A percentile compares a stretch with the other conserved stretches of the same genome.
Evolutionary conservation across 2,329 filamentous ascomycete species (phyloP).

Genomic region (Venturiaceae sp.): DNA sequence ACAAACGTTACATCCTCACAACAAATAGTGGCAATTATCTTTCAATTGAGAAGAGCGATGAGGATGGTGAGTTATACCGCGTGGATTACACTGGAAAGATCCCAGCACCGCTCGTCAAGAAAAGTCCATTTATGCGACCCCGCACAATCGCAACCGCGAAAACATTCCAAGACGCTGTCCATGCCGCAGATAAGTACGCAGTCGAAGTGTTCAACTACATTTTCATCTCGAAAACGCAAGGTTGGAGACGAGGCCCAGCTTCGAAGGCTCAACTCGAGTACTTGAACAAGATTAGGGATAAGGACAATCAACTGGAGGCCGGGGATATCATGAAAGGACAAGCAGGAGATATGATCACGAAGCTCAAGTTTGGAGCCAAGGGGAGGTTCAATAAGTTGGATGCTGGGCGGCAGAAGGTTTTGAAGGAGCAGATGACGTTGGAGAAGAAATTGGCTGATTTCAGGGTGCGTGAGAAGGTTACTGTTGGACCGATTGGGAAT

Average conservation of each 20-base stretch:
- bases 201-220: slow-evolving; percentile 52
- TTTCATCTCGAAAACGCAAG: slow-evolving; percentile 56
- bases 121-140: slow-evolving; percentile 55
- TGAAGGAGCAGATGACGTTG: slow-evolving; percentile 35
- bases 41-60: slow-evolving; percentile 46
- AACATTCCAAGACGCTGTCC: slow-evolving; percentile 66
- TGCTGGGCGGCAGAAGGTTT: slow-evolving; percentile 23
- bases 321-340: slow-evolving; percentile 64
- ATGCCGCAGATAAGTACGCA: slow-evolving; percentile 77
- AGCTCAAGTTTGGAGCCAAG: slow-evolving; percentile 73
- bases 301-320: slow-evolving; percentile 43
- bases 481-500: not conserved
- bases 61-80: slow-evolving; percentile 29
- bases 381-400: slow-evolving; percentile 40
- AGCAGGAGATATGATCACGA: slow-evolving; percentile 86
- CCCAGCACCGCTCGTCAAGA: slow-evolving; percentile 15
- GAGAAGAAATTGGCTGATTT: slow-evolving; percentile 31
- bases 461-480: slow-evolving; percentile 11
- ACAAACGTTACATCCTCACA: slow-evolving; percentile 60
- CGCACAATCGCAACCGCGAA: slow-evolving; percentile 55
- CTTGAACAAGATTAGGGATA: slow-evolving; percentile 54
- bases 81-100: slow-evolving; percentile 34
- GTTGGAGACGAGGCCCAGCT: slow-evolving; percentile 68
- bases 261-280: slow-evolving; percentile 53
- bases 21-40: slow-evolving; percentile 52